Base-by-base conservation (phyloP, 768 basidiomycete species). In the Boletus rubropictus region DNA sequence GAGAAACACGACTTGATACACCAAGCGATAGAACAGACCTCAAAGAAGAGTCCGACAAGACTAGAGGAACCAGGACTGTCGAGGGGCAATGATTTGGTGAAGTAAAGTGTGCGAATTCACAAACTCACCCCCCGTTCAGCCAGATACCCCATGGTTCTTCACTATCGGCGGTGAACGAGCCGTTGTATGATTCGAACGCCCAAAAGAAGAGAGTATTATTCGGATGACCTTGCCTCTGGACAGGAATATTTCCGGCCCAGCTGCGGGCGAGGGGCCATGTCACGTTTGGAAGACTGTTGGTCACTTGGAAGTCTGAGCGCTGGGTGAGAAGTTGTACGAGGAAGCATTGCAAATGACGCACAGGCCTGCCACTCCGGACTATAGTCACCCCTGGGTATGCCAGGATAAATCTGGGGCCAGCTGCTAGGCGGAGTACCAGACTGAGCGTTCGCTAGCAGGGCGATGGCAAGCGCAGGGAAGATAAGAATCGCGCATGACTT, bases 141-240 rank as follows among this genome's bases (percentile, higher is more conserved):
- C 83, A 87, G 34, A 87, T 80, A 3, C 76, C 76, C 85, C 85
- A 86, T 2, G 85, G 84, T 17, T 80, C 69, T 12, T 64, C 50
- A n/a, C 60, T 58, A 22, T 37, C 5, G 46, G 58, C 64, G 9
- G 78, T 84, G 41, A 86, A 65, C 3, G 84, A 84, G 5, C 79
- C 81, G 15, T 68, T 55, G 1, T 65, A 62, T 27, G 76, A 77
- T 55, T 85, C 82, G 50, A 81, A 79, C 14, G 73, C 82, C 67
- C 76, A 72, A 60, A 84, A 84, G 66, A 83, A 85, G 14, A 84
- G 67, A 0, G 82, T 84, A 49, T 84, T 66, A 43, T 84, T 83
- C 0, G 79, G 79, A 59, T 82, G 82, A 22, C 72, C 74, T 7
- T 66, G 62, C 40, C 82, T 74, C 51, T 79, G 70, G 3, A 84